Percentiles rank a stretch among this genome's conserved stretches.
phyloP scores from a whole-genome alignment of 176 grass and related monocot species.

The Carex pumila region DNA sequence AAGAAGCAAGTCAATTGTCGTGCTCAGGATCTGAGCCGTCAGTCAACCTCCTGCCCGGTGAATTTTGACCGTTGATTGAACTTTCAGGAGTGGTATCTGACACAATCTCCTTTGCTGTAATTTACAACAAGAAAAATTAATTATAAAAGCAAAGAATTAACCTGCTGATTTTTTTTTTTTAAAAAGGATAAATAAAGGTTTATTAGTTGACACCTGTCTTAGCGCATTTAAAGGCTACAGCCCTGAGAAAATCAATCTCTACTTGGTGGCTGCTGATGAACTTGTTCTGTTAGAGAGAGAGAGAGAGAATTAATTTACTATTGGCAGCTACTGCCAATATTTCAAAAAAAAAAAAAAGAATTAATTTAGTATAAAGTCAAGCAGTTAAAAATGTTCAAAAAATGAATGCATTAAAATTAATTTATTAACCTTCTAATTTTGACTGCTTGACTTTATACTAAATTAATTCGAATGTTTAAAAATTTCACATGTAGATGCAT shows the following conservation, averaged over 20 bases:
- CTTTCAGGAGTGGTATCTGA: neutral
- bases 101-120: slow-evolving; percentile 13
- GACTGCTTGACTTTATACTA: no score
- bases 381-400: no score
- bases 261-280: slow-evolving; percentile 72
- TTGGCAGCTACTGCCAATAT: no score
- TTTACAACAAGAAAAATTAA: neutral
- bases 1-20: slow-evolving; percentile 1
- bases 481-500: no score
- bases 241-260: slow-evolving; percentile 67
- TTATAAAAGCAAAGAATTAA: neutral
- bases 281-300: slow-evolving; percentile 42
- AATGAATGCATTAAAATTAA: no score
- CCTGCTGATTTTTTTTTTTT: neutral
- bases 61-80: neutral
- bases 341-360: no score
- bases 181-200: neutral
- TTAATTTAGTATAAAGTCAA: no score
- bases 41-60: neutral
- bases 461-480: no score
- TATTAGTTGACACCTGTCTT: slow-evolving; percentile 45
- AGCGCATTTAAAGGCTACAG: slow-evolving; percentile 52
- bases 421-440: no score
- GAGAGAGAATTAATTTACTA: no score
- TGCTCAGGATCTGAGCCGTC: slow-evolving; percentile 9